Evolutionary conservation across 768 basidiomycete species (phyloP).

Genomic region (Suillus tomentosus): DNA sequence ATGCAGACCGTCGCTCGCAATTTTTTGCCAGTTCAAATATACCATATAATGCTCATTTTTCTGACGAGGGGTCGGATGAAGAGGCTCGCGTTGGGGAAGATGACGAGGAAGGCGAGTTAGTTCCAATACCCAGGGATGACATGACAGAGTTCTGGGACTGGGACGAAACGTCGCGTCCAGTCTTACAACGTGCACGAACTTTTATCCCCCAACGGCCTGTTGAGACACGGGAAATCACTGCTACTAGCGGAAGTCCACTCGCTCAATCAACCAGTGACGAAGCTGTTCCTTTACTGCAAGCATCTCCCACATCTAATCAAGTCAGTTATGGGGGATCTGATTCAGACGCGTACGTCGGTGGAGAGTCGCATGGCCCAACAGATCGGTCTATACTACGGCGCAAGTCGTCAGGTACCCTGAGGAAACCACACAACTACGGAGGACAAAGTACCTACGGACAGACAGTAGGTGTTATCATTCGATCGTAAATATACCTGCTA

Average conservation of each 20-base stretch:
- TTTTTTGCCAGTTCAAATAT: conserved; percentile 64
- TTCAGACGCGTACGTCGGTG: background rate
- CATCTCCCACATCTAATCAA: conserved; percentile 19
- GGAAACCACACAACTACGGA: conserved; percentile 35
- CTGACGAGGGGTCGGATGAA: conserved; percentile 38
- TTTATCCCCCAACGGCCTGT: background rate
- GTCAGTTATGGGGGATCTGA: background rate
- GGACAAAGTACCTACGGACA: conserved; percentile 76
- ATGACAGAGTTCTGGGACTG: conserved; percentile 25
- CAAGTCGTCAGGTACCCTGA: conserved; percentile 7
- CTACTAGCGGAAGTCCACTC: background rate
- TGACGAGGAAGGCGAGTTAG: conserved; percentile 15
- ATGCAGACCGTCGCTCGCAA: conserved; percentile 66
- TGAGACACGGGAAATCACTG: background rate
- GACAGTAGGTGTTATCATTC: conserved; percentile 48
- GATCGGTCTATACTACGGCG: conserved; percentile 11
- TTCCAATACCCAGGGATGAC: conserved; percentile 13
- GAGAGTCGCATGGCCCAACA: background rate
- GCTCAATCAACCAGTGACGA: conserved; percentile 16
- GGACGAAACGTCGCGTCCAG: conserved; percentile 18
- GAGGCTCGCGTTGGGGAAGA: conserved; percentile 19
- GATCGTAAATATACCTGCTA: background rate
- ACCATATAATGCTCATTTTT: conserved; percentile 47
- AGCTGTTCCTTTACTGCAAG: conserved; percentile 44
- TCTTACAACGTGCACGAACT: background rate